Base-by-base conservation (phyloP, 495 filamentous ascomycete species). In the Neurospora sp. region DNA sequence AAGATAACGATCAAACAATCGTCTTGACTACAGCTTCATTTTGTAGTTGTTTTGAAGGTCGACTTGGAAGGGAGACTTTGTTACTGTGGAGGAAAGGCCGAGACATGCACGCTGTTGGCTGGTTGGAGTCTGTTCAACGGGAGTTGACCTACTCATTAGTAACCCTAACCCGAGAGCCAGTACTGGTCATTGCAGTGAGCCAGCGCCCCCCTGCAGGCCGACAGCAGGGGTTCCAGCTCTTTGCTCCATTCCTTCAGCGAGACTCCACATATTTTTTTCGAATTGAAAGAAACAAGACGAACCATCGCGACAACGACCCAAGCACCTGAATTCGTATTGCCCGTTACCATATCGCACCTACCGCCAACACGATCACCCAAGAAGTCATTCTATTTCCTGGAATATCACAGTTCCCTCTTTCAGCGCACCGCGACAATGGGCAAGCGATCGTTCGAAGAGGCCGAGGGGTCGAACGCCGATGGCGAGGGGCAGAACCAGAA, bases 401-500 rank as follows among this genome's bases (percentile, higher is more conserved):
- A 46, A n/a, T 10, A 1, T 23, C 8, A 23, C 46, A 8, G 5
- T 27, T 5, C 11, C 9, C 20, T 59, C 10, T 23, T 59, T 14
- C 23, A 62, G 27, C 10, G 5, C 23, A 3, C 54, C 54, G 54
- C 20, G 7, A 72, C 37, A 20, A 77, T 81, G 77, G 74, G 73
- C 5, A 72, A 78, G 42, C 42, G 77, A 48, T 35, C 75, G 5
- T 76, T 69, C n/a, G 40, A 70, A 35, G 77, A 78, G 41, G 75
- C 74, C 27, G 79, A 83, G 62, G 6, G 72, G 20, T 73, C 76
- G 18, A 72, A 41, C 31, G 48, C 73, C 46, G 59, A 72, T 66
- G 44, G 39, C 27, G 71, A 76, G 35, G 73, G 70, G 12, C 38
- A 39, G 27, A 11, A 39, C 41, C 37, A 70, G 74, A 70, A 77